These are phyloP conservation scores for Annulohypoxylon bovei DNA, from an alignment of 495 filamentous ascomycete species.

Conservation along the genomic window DNA sequence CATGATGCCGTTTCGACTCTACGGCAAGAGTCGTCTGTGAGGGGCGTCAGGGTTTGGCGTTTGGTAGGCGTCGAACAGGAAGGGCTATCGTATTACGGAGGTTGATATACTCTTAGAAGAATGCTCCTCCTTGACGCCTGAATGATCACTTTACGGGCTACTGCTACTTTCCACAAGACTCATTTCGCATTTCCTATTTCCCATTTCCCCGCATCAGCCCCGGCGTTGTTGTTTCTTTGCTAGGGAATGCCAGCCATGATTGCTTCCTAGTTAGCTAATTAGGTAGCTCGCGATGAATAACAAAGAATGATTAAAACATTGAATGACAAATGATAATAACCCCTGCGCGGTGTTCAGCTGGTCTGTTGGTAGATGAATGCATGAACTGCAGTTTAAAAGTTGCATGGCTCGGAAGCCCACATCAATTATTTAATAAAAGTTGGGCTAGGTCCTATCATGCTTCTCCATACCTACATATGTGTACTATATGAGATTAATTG, in stretches of 20 bases:
- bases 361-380: neutral
- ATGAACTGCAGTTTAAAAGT: constrained; percentile 7
- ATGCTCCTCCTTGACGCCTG: neutral
- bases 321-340: constrained; percentile 1
- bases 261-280: constrained; percentile 10
- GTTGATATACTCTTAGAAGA: neutral
- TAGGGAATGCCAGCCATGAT: constrained; percentile 21
- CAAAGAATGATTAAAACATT: neutral
- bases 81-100: constrained; percentile 13
- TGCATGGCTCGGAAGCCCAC: neutral
- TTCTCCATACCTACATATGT: neutral
- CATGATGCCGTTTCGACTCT: constrained; percentile 5
- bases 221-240: constrained; percentile 29
- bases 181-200: constrained; percentile 14
- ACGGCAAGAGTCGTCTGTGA: constrained; percentile 12
- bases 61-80: constrained; percentile 32
- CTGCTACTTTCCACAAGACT: constrained; percentile 12
- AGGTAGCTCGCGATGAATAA: neutral
- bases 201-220: constrained; percentile 12
- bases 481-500: neutral
- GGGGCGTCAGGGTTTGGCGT: constrained; percentile 26
- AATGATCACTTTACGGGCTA: constrained; percentile 12
- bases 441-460: neutral
- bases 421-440: constrained; percentile 7
- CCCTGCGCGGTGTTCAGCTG: neutral